phyloP scores from a whole-genome alignment of 1,139 yeast species.

The Entelexis sorbosivorans region DNA sequence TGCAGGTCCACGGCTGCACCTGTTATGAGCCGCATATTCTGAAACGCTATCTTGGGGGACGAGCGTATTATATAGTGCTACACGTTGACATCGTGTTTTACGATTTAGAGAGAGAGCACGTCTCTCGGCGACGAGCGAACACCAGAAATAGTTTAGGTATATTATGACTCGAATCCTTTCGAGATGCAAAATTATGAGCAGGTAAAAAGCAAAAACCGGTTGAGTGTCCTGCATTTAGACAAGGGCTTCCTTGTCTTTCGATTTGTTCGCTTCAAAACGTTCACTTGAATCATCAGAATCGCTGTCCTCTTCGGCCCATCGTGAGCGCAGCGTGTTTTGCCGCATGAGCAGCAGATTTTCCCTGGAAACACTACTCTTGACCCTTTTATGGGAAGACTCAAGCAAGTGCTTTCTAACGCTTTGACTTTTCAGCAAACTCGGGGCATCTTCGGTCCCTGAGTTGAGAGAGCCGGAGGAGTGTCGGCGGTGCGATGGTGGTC shows the following conservation, averaged over 20 bases:
- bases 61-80: too few relatives aligned
- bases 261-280: background rate
- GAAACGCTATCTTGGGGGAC: too few relatives aligned
- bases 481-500: background rate
- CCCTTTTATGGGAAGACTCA: slow-evolving; percentile 8
- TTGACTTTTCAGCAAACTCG: slow-evolving; percentile 2
- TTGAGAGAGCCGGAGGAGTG: background rate
- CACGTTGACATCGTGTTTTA: too few relatives aligned
- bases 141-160: too few relatives aligned
- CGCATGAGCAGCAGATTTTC: slow-evolving; percentile 16
- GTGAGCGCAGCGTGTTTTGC: slow-evolving; percentile 19
- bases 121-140: too few relatives aligned
- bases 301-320: slow-evolving; percentile 21
- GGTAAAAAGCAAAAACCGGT: too few relatives aligned
- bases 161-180: too few relatives aligned
- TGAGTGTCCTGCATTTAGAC: too few relatives aligned
- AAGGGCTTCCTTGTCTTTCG: background rate
- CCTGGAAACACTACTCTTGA: slow-evolving; percentile 9
- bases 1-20: too few relatives aligned
- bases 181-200: too few relatives aligned
- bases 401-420: slow-evolving; percentile 8
- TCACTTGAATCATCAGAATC: background rate
- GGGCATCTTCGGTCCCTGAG: background rate
- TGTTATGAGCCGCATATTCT: too few relatives aligned
- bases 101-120: too few relatives aligned